A percentile compares a stretch with the other conserved stretches of the same genome.
Conservation (phyloP, 129 eudicot genomes). For the Artemisia argyi region DNA sequence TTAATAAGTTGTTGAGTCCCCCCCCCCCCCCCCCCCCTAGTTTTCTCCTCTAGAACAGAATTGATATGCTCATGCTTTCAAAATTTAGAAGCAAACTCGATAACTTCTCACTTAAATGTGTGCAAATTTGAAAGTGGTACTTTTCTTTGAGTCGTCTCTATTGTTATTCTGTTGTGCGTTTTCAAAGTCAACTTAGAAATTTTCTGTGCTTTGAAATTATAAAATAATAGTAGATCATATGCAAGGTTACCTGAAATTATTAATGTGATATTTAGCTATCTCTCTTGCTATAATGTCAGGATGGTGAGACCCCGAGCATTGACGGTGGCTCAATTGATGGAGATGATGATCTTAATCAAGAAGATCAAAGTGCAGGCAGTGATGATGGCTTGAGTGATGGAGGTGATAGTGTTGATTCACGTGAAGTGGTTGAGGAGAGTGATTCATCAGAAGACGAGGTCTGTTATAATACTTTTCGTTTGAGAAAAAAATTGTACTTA, state of each 20-base stretch:
- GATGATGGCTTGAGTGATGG: conserved; percentile 51
- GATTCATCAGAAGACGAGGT: conserved; percentile 99
- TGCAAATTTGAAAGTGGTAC: neutral
- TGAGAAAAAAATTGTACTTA: neutral
- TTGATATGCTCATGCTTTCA: neutral
- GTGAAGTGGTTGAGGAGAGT: conserved; percentile 82
- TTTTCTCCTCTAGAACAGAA: neutral
- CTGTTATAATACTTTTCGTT: neutral
- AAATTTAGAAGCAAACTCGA: neutral
- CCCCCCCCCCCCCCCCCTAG: too few species aligned
- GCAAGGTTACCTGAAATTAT: neutral
- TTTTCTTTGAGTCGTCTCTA: neutral
- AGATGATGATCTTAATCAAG: conserved; percentile 27
- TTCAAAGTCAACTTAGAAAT: neutral
- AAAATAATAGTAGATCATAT: too few species aligned
- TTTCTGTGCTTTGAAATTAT: too few species aligned
- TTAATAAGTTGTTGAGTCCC: neutral
- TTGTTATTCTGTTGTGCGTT: conserved; percentile 3
- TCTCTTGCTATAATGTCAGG: conserved; percentile 23
- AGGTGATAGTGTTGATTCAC: conserved; percentile 64
- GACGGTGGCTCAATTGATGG: conserved; percentile 42
- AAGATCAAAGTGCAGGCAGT: conserved; percentile 34
- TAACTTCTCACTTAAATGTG: neutral
- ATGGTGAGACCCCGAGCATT: conserved; percentile 28
- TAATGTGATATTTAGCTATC: conserved; percentile 5